Evolutionary conservation across 2,329 filamentous ascomycete species (phyloP).

Genomic region (Sarocladium brachiariae): DNA sequence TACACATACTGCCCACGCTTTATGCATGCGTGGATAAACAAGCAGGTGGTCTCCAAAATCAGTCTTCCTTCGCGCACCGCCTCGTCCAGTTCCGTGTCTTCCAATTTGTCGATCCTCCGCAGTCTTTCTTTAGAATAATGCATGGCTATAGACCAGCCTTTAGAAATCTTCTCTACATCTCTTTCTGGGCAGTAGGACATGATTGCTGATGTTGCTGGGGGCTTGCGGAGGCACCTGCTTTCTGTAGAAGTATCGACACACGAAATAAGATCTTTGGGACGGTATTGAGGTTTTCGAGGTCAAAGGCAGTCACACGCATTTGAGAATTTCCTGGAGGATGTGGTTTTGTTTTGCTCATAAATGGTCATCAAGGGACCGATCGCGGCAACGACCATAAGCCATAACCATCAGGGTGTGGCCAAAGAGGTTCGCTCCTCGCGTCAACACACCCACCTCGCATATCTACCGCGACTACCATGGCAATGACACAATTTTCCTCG

Average conservation of each 20-base stretch:
- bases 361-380: neutral
- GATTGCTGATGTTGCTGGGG: neutral
- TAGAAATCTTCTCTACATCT: conserved; percentile 28
- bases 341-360: neutral
- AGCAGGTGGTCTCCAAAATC: conserved; percentile 31
- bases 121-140: conserved; percentile 27
- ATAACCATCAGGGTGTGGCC: conserved; percentile 7
- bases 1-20: conserved; percentile 31
- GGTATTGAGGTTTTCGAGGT: neutral
- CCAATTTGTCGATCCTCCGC: conserved; percentile 23
- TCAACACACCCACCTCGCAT: neutral
- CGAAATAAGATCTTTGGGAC: too few species aligned
- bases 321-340: too few species aligned
- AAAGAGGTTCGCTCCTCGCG: conserved; percentile 3
- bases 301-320: too few species aligned
- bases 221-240: neutral
- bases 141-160: conserved; percentile 32
- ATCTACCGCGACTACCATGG: neutral
- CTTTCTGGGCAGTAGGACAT: conserved; percentile 21
- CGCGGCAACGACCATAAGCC: neutral
- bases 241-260: too few species aligned
- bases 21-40: conserved; percentile 33
- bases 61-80: conserved; percentile 26
- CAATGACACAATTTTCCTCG: too few species aligned
- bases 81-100: conserved; percentile 25